Percentiles rank a stretch among this genome's conserved stretches.
These are phyloP conservation scores for Salisapilia sapeloensis DNA, from an alignment of 352 stramenopile species.

Conservation along the genomic window DNA sequence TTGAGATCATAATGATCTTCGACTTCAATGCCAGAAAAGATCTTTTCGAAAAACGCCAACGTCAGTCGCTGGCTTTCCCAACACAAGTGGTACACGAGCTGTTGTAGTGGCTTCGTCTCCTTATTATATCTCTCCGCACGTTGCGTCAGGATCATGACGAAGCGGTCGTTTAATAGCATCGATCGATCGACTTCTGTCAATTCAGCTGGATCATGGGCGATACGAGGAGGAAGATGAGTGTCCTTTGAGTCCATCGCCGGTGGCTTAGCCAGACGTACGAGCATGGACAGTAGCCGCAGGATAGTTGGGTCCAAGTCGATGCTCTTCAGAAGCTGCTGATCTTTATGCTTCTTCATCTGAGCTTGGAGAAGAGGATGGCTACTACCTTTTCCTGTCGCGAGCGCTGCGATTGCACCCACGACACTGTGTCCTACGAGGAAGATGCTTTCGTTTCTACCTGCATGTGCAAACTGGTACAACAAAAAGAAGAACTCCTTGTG, in stretches of 20 bases:
- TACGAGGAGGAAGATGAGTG: slow-evolving; percentile 18
- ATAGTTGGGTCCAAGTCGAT: slow-evolving; percentile 55
- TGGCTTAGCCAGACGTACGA: slow-evolving; percentile 50
- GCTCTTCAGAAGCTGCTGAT: slow-evolving; percentile 54
- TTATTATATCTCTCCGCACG: slow-evolving; percentile 55
- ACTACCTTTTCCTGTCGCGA: slow-evolving; percentile 36
- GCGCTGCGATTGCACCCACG: slow-evolving; percentile 46
- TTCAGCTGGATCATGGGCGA: slow-evolving; percentile 54
- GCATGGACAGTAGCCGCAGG: slow-evolving; percentile 54
- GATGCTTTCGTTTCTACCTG: slow-evolving; percentile 61
- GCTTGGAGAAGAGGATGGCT: slow-evolving; percentile 41
- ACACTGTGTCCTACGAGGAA: slow-evolving; percentile 75
- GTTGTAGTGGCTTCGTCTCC: slow-evolving; percentile 63
- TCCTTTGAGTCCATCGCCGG: slow-evolving; percentile 46
- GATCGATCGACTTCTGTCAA: slow-evolving; percentile 35
- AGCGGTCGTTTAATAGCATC: slow-evolving; percentile 58
- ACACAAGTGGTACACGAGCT: slow-evolving; percentile 61
- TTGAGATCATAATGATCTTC: slow-evolving; percentile 80
- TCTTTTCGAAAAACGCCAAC: slow-evolving; percentile 28
- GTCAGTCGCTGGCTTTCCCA: slow-evolving; percentile 59
- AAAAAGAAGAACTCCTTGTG: slow-evolving; percentile 62
- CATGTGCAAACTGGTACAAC: slow-evolving; percentile 61
- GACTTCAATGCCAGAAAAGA: slow-evolving; percentile 57
- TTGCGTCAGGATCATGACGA: slow-evolving; percentile 55
- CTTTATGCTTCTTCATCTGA: slow-evolving; percentile 54